A percentile compares a stretch with the other conserved stretches of the same genome.
Conservation (phyloP, 371 early-diverging fungal species). For the Mucor indicus region DNA sequence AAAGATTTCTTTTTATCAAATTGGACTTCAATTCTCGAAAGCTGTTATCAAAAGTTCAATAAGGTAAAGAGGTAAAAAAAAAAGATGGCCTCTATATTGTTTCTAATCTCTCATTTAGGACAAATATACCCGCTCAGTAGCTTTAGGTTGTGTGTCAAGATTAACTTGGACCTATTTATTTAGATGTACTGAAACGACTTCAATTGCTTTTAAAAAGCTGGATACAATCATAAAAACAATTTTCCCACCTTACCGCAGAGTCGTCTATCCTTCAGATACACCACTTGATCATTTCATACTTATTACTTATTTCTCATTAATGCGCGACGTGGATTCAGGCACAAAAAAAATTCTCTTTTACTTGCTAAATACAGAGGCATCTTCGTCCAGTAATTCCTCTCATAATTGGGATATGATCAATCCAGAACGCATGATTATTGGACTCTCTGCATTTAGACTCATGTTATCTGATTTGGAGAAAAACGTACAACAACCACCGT, state of each 20-base stretch:
- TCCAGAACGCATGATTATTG: slow-evolving; percentile 79
- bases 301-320: slow-evolving; percentile 76
- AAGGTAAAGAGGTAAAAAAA: slow-evolving; percentile 51
- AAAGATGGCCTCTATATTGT: neutral
- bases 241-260: slow-evolving; percentile 66
- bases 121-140: slow-evolving; percentile 65
- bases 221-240: slow-evolving; percentile 68
- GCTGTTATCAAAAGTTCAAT: slow-evolving; percentile 69
- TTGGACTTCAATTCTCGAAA: slow-evolving; percentile 75
- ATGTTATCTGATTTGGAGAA: slow-evolving; percentile 71
- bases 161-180: slow-evolving; percentile 93
- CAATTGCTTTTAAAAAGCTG: slow-evolving; percentile 55
- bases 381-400: slow-evolving; percentile 36
- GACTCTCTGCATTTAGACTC: slow-evolving; percentile 68
- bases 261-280: slow-evolving; percentile 71
- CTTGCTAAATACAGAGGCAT: slow-evolving; percentile 61
- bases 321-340: slow-evolving; percentile 78
- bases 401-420: slow-evolving; percentile 52
- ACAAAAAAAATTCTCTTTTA: slow-evolving; percentile 67
- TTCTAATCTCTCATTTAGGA: slow-evolving; percentile 42
- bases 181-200: slow-evolving; percentile 75
- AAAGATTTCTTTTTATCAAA: slow-evolving; percentile 85
- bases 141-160: slow-evolving; percentile 79
- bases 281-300: slow-evolving; percentile 75
- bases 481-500: slow-evolving; percentile 45